Evolutionary conservation across 75 land plant genomes (phyloP), one percentile per base, ranked within the genome.

Genomic region (Picea sitchensis): DNA sequence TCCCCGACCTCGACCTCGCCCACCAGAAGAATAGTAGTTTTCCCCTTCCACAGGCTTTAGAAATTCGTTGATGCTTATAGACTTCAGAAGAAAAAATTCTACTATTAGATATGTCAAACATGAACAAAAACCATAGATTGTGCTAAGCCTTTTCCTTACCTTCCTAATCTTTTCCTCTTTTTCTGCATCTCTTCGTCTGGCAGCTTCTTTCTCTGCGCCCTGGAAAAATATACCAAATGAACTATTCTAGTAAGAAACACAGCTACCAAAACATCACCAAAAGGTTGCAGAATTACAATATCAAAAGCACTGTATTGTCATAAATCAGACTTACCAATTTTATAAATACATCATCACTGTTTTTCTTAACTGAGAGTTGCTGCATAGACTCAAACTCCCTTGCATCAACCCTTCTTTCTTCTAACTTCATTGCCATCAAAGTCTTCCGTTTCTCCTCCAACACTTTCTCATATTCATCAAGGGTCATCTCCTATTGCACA

Each of bases 381-480:
- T 91, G 89, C 94, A 92, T 92, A 51, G 85, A 81, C 74, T 85
- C 78, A 68, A 92, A 85, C 60, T 86, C 93, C 65, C 88, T 91
- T 34, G 76, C 61, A 68, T 88, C 91, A n/a, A 91, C 93, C 71
- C 85, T 88, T 60, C 94, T 83, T 59, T 84, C 92, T 71, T 88
- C 91, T 32, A 84, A 61, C 77, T 88, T 92, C 57, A 80, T 58
- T 17, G 90, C 80, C 72, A 65, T 69, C 32, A 92, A 32, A 61
- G 80, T 81, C 71, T 91, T 92, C 57, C 93, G 74, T 61, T 87
- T 91, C 73, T 90, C 94, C 38, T 86, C 89, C 34, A 83, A 83
- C 63, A 91, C 64, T 72, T 91, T 92, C 71, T 91, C 88, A 79
- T 88, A 92, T 75, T 92, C 94, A 23, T 90, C 94, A 44, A 92